These are phyloP conservation scores for Emydomyces testavorans DNA, from an alignment of 2,329 filamentous ascomycete species.

Conservation along the genomic window DNA sequence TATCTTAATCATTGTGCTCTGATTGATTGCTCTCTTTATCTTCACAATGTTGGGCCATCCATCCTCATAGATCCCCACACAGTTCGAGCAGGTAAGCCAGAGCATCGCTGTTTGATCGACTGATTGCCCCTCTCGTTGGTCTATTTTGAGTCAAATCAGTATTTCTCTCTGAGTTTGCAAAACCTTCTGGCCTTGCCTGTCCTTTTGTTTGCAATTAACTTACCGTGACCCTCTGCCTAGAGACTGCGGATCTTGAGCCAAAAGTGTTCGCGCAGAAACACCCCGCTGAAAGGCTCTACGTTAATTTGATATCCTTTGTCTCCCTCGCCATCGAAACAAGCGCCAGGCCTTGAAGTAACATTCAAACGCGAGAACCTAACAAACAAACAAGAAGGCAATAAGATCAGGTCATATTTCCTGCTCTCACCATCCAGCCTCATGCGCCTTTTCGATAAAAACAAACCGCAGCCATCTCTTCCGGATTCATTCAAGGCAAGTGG, in stretches of 20 bases:
- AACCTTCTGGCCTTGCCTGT: not conserved
- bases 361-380: not conserved
- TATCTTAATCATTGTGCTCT: not conserved
- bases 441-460: conserved; percentile 19
- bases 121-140: not conserved
- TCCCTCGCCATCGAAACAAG: not conserved
- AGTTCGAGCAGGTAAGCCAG: too few relatives aligned
- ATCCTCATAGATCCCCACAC: not conserved
- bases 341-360: not conserved
- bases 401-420: conserved; percentile 4
- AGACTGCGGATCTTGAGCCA: not conserved
- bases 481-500: conserved; percentile 12
- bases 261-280: not conserved
- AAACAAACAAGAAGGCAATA: conserved; percentile 1
- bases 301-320: conserved; percentile 8
- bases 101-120: not conserved
- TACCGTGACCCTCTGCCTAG: not conserved
- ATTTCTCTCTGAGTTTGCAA: not conserved
- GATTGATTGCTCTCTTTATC: not conserved
- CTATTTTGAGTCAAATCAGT: not conserved
- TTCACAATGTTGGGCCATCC: not conserved
- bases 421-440: conserved; percentile 14
- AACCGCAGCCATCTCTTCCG: conserved; percentile 18
- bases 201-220: not conserved
- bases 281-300: conserved; percentile 1